Evolutionary conservation across 306 rosid species (phyloP).

Genomic region (Quercus berberidifolia): DNA sequence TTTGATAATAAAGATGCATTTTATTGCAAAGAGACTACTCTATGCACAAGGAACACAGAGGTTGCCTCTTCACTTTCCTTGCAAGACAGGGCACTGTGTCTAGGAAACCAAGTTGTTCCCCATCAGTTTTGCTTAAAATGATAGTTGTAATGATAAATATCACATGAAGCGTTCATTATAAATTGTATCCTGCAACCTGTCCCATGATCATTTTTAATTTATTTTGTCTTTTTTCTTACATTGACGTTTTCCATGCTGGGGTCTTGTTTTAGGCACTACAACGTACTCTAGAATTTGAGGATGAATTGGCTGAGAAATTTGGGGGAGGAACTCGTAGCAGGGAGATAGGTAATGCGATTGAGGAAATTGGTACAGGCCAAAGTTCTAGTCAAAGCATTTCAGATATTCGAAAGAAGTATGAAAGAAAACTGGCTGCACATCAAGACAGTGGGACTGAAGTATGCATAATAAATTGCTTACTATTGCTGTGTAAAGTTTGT

Average conservation of each 20-base stretch:
- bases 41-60: too few species aligned
- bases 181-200: neutral
- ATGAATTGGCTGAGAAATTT: constrained; percentile 96
- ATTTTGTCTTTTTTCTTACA: constrained; percentile 18
- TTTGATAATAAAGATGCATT: too few species aligned
- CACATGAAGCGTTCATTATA: neutral
- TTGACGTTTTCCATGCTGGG: constrained; percentile 5
- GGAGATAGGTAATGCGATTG: constrained; percentile 79
- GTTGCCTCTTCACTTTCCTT: neutral
- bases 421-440: constrained; percentile 81
- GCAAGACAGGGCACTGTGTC: neutral
- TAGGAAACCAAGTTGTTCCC: neutral
- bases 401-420: constrained; percentile 94
- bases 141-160: neutral
- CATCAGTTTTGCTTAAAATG: neutral
- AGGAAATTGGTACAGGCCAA: constrained; percentile 72
- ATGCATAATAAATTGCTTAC: constrained; percentile 29
- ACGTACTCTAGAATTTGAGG: constrained; percentile 95
- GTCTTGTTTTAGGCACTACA: constrained; percentile 72
- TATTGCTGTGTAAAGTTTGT: neutral
- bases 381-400: constrained; percentile 60
- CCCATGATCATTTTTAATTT: constrained; percentile 6
- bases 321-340: constrained; percentile 85
- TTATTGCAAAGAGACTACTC: too few species aligned
- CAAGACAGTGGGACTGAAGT: constrained; percentile 70